A percentile compares a stretch with the other conserved stretches of the same genome.
phyloP scores from a whole-genome alignment of 2,329 filamentous ascomycete species.

The Ophiosphaerella herpotricha region DNA sequence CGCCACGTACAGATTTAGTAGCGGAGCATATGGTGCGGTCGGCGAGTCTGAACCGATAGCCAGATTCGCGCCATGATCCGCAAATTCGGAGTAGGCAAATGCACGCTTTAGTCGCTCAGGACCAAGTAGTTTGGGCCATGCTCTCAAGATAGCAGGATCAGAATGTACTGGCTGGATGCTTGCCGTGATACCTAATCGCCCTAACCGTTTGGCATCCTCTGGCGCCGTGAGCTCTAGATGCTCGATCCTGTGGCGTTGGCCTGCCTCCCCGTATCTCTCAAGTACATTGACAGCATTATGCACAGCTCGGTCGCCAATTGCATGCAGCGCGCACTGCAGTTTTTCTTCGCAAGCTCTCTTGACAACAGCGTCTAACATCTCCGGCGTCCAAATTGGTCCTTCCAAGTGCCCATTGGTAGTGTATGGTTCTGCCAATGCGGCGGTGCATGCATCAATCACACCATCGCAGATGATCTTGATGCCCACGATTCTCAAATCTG shows the following conservation, averaged over 20 bases:
- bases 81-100: conserved; percentile 68
- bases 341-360: conserved; percentile 58
- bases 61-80: conserved; percentile 56
- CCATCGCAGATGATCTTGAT: conserved; percentile 70
- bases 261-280: conserved; percentile 48
- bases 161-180: conserved; percentile 93
- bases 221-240: conserved; percentile 65
- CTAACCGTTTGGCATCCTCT: conserved; percentile 61
- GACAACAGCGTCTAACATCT: conserved; percentile 60
- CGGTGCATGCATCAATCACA: conserved; percentile 68
- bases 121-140: conserved; percentile 65
- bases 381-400: conserved; percentile 60
- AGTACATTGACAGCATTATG: conserved; percentile 63
- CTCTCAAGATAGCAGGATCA: conserved; percentile 68
- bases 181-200: conserved; percentile 71
- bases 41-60: conserved; percentile 65
- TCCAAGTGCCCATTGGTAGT: conserved; percentile 51
- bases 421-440: conserved; percentile 64
- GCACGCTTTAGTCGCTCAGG: conserved; percentile 59
- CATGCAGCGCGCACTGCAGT: conserved; percentile 67
- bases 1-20: conserved; percentile 64
- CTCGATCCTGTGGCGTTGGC: conserved; percentile 65
- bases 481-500: conserved; percentile 60
- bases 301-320: conserved; percentile 66
- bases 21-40: conserved; percentile 60